Evolutionary conservation across 768 basidiomycete genomes (phyloP).

Genomic region (Pulveroboletus sp.): DNA sequence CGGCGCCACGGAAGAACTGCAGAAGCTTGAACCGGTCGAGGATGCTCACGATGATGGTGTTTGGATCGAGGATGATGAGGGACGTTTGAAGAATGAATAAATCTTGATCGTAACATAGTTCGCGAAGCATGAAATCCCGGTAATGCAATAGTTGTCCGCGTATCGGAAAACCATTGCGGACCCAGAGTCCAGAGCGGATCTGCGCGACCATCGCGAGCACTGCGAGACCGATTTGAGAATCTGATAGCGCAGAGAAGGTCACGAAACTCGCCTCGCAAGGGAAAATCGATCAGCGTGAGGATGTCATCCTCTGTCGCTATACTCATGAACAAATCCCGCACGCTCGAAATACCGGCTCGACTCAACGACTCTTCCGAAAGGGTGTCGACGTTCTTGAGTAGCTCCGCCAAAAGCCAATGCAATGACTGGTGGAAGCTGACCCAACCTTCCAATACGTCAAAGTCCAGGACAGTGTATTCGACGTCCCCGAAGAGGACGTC

Average conservation of each 20-base stretch:
- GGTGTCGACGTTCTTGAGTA: conserved; percentile 77
- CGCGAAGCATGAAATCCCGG: conserved; percentile 91
- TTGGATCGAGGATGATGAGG: conserved; percentile 73
- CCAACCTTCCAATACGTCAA: conserved; percentile 76
- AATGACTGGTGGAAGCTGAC: conserved; percentile 92
- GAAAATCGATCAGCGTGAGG: conserved; percentile 80
- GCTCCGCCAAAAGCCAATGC: conserved; percentile 86
- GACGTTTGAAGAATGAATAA: conserved; percentile 86
- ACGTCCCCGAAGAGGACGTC: conserved; percentile 59
- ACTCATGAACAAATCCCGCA: conserved; percentile 58
- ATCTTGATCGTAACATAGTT: conserved; percentile 95
- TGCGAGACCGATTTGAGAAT: conserved; percentile 27
- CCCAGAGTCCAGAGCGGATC: conserved; percentile 93
- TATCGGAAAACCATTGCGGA: conserved; percentile 94
- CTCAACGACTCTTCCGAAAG: conserved; percentile 53
- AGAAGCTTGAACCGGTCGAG: conserved; percentile 86
- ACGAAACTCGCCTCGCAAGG: conserved; percentile 67
- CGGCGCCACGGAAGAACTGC: conserved; percentile 70
- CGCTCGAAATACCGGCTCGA: conserved; percentile 48
- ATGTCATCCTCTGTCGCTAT: conserved; percentile 65
- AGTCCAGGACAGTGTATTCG: conserved; percentile 61
- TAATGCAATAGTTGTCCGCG: conserved; percentile 94
- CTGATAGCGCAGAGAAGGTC: neutral
- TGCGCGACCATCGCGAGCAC: conserved; percentile 91
- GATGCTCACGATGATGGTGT: conserved; percentile 76